Evolutionary conservation across 306 rosid genomes (phyloP).

Genomic region (Vigna radiata): DNA sequence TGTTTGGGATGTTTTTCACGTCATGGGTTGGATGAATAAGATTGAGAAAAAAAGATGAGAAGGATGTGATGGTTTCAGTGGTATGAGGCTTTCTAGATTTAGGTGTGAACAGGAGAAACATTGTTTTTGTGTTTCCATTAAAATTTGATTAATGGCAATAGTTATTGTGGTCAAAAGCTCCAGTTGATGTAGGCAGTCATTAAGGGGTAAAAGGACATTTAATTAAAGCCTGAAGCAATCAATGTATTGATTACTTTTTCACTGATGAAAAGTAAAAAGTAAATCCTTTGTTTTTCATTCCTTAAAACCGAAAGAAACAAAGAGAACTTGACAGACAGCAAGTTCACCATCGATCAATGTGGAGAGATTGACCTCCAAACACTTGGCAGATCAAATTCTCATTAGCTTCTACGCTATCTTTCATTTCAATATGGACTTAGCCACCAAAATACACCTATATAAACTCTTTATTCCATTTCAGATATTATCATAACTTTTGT

Average conservation of each 20-base stretch:
- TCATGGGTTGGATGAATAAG: background rate
- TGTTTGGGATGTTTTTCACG: background rate
- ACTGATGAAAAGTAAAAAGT: slow-evolving; percentile 9
- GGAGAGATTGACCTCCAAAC: no score
- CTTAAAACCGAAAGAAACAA: no score
- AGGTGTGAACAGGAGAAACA: slow-evolving; percentile 42
- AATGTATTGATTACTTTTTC: slow-evolving; percentile 17
- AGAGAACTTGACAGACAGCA: no score
- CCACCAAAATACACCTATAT: no score
- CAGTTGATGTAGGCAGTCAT: slow-evolving; percentile 22
- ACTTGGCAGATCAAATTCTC: no score
- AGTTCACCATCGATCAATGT: no score
- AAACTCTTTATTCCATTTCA: no score
- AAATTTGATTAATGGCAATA: background rate
- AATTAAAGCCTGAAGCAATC: slow-evolving; percentile 13
- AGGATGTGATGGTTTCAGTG: slow-evolving; percentile 16
- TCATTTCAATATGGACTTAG: no score
- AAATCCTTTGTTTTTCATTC: background rate
- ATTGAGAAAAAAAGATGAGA: background rate
- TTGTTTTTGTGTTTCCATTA: slow-evolving; percentile 19
- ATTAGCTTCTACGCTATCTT: no score
- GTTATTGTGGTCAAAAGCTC: background rate
- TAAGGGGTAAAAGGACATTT: slow-evolving; percentile 10
- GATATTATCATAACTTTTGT: no score
- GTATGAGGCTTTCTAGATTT: slow-evolving; percentile 11